These are phyloP conservation scores for Solanum sejunctum DNA, from an alignment of 257 asterid genomes.

Conservation along the genomic window DNA sequence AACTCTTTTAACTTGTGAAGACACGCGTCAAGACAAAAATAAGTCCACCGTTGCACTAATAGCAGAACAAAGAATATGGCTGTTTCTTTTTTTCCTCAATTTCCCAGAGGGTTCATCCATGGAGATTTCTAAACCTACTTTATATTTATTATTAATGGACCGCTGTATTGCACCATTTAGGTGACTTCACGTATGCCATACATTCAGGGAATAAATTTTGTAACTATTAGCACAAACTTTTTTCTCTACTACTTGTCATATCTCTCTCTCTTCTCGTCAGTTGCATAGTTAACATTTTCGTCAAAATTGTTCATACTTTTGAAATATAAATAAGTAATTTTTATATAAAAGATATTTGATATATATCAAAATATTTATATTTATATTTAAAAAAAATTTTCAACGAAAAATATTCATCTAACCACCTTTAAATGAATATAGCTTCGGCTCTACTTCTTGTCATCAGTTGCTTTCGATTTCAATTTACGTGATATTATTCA, in stretches of 20 bases:
- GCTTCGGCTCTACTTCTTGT: no score
- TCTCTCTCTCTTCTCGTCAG: neutral
- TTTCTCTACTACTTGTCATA: constrained; percentile 2
- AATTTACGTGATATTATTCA: neutral
- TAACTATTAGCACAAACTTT: constrained; percentile 38
- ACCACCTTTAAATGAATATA: no score
- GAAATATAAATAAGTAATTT: no score
- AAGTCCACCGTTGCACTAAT: constrained; percentile 25
- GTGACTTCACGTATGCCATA: constrained; percentile 44
- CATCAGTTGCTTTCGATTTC: neutral
- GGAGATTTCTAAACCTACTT: neutral
- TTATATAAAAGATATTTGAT: no score
- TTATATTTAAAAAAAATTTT: no score
- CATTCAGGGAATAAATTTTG: constrained; percentile 27
- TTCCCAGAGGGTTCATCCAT: constrained; percentile 22
- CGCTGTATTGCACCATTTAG: constrained; percentile 51
- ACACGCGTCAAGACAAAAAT: constrained; percentile 30
- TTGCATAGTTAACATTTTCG: no score
- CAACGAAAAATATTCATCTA: no score
- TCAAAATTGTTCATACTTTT: no score
- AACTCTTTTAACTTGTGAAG: neutral
- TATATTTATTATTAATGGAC: constrained; percentile 2
- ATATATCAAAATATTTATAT: no score
- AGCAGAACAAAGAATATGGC: neutral
- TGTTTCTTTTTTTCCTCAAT: neutral